Evolutionary conservation across 2,329 filamentous ascomycete genomes (phyloP), one percentile per base, ranked within the genome.

Genomic region (Shiraia sp.): DNA sequence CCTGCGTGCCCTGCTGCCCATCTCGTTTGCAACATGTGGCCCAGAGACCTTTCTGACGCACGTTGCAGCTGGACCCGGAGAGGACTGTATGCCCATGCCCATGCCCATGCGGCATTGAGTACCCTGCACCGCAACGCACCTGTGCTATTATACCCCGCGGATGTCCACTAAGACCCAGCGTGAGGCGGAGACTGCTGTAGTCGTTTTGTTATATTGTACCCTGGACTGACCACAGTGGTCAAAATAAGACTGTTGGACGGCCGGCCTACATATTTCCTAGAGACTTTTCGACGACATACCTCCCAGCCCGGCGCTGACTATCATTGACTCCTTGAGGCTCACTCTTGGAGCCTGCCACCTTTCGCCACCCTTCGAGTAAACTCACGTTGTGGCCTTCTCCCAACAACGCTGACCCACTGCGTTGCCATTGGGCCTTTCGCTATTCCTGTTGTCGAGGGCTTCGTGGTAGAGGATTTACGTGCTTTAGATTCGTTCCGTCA

Each of bases 21-120:
- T 62, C 58, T 65, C 63, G 60, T 63, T 63, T 65, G 60, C 57
- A 61, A 51, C 55, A 57, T 61, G 61, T 60, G 59, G 61, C 48
- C 55, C 58, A 62, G 55, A 53, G 49, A 47, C 45, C 28, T 57
- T 57, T 64, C 59, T 63, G 59, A 66, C 61, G 58, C 60, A 57
- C 57, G 57, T 65, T 51, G 59, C 54, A 62, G 51, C 63, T 65
- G 57, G 57, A 52, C 52, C 59, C 53, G 56, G 56, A 62, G 59
- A 55, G n/a, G n/a, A n/a, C n/a, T n/a, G n/a, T n/a, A n/a, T n/a
- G n/a, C n/a, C 59, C 51, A 55, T 56, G 51, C 49, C 53, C 55
- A 65, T 62, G 61, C 59, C 55, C 30, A 45, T 55, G 57, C 50
- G 54, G 59, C 62, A 60, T 61, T 62, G 62, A 56, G 32, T 61